Percentiles rank a stretch among this genome's conserved stretches.
phyloP scores from a whole-genome alignment of 1,284 basidiomycete genomes.

The Neolentinus lepideus region DNA sequence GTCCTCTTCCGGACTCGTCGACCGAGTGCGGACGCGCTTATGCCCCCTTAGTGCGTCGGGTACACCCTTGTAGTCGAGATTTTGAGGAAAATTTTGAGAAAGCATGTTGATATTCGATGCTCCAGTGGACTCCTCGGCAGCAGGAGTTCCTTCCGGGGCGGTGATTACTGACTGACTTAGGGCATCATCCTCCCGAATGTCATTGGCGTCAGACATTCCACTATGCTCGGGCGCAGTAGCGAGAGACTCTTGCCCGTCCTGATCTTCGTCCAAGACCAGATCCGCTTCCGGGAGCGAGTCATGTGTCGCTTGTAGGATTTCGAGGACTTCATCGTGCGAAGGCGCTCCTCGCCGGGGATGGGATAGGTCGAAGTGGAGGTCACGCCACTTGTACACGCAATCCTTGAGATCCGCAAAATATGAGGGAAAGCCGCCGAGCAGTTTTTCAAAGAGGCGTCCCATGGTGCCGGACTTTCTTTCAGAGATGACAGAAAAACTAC shows the following conservation, averaged over 20 bases:
- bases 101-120: too few relatives aligned
- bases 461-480: neutral
- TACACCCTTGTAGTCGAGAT: too few relatives aligned
- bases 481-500: neutral
- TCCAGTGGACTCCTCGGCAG: too few relatives aligned
- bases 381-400: neutral
- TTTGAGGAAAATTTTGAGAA: too few relatives aligned
- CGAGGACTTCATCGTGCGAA: neutral
- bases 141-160: too few relatives aligned
- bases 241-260: neutral
- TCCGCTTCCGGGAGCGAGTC: neutral
- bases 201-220: neutral
- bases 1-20: too few relatives aligned
- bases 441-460: neutral
- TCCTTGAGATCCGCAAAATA: conserved; percentile 1
- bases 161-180: too few relatives aligned
- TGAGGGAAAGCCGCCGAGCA: neutral
- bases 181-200: neutral
- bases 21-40: too few relatives aligned
- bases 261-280: neutral
- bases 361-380: neutral
- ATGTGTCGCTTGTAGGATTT: neutral
- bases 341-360: neutral
- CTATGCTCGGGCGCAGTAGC: neutral
- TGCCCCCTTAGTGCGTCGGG: too few relatives aligned